A percentile compares a stretch with the other conserved stretches of the same genome.
Conservation (phyloP, 108 stramenopile species). For the Chaetoceros muelleri region DNA sequence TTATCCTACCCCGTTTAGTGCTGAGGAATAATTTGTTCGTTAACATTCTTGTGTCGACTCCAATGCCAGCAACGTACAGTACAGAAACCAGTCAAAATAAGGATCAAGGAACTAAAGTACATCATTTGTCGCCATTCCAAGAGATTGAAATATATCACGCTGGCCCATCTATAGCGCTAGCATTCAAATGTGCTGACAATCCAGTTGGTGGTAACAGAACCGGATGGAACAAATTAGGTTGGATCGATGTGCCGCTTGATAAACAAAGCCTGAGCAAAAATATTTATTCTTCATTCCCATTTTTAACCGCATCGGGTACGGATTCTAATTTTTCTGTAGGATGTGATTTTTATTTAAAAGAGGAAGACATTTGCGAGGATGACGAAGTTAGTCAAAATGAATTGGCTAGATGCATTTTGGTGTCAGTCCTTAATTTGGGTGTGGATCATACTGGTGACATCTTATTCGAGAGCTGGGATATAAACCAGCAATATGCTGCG, state of each 20-base stretch:
- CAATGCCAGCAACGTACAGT: slow-evolving; percentile 73
- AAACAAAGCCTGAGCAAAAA: slow-evolving; percentile 20
- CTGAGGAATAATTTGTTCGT: slow-evolving; percentile 63
- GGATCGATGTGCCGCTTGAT: slow-evolving; percentile 64
- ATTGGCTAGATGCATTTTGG: slow-evolving; percentile 22
- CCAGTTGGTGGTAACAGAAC: slow-evolving; percentile 58
- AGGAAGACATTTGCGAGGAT: not conserved
- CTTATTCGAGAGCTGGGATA: slow-evolving; percentile 36
- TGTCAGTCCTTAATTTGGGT: slow-evolving; percentile 59
- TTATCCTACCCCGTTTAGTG: slow-evolving; percentile 49
- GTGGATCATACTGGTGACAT: slow-evolving; percentile 77
- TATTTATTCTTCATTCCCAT: slow-evolving; percentile 1
- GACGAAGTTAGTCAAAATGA: not conserved
- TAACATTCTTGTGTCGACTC: slow-evolving; percentile 44
- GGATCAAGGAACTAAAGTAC: slow-evolving; percentile 11
- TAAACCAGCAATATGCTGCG: not conserved
- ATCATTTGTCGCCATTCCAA: slow-evolving; percentile 34
- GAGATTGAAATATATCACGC: slow-evolving; percentile 69
- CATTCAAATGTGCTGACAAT: slow-evolving; percentile 43
- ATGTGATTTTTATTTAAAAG: not conserved
- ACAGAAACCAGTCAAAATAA: slow-evolving; percentile 3
- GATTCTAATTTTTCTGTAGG: not conserved
- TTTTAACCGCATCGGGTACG: not conserved
- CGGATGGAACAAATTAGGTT: slow-evolving; percentile 65
- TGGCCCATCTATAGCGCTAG: slow-evolving; percentile 65